Base-by-base conservation (phyloP, 139 green algal genomes). In the Chlorella sorokiniana region DNA sequence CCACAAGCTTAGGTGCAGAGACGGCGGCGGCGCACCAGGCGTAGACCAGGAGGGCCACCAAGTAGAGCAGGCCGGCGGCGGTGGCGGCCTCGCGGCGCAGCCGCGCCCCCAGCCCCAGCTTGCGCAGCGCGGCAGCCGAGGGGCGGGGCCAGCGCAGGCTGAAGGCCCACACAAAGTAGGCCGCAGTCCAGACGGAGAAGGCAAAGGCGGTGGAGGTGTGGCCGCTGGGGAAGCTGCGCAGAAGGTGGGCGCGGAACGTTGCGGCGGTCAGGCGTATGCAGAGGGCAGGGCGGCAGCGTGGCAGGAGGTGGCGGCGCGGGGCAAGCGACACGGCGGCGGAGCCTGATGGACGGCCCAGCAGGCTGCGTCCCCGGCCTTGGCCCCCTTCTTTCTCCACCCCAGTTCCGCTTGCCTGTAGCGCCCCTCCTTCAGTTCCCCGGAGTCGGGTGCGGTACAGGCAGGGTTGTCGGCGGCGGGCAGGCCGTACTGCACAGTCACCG, bases 181-280 rank as follows among this genome's bases (percentile, higher is more conserved):
- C 68, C 9, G 23, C 35, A 10, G 23, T 18, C 56, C 84, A 88
- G 35, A 82, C 69, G 14, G 61, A 37, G 41, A 83, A 77, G 18
- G 73, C 79, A 61, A 84, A 72, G 9, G 61, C 69, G n/a, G 74
- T 86, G 59, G 54, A 73, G 37, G 74, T 37, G 76, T 88, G 84
- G 41, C 84, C 84, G 40, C 70, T 80, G 29, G 77, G 81, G 70
- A 87, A 87, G 61, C 83, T 85, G 38, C 76, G 42, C n/a, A 7
- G 27, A 40, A 29, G 23, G 40, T 40, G 41, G 2, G 63, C 63
- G 31, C 4, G 35, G 44, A 44, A 23, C 11, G 3, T 0, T 11
- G 3, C 1, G 40, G 67, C 3, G 4, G 44, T 51, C 0, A n/a
- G 8, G 4, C 27, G n/a, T 4, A 41, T n/a, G 38, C 10, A 31